Evolutionary conservation across 176 grass and related monocot species (phyloP).

Genomic region (Saccharum spontaneum): DNA sequence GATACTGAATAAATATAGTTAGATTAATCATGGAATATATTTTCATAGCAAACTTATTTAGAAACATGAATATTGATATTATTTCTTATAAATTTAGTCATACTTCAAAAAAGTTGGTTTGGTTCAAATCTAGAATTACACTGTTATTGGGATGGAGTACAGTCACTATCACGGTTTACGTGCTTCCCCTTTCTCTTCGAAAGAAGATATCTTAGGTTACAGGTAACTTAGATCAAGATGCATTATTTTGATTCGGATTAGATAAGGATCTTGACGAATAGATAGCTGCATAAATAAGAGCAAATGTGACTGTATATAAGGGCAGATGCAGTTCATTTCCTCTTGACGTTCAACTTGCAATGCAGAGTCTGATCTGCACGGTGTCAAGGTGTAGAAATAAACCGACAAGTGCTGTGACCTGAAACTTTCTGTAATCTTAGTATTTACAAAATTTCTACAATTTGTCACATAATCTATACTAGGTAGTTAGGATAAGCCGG

Average conservation of each 20-base stretch:
- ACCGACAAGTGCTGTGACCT: background rate
- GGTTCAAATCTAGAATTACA: background rate
- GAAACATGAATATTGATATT: background rate
- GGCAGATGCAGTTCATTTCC: background rate
- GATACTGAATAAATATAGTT: background rate
- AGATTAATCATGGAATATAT: background rate
- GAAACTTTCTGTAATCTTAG: constrained; percentile 16
- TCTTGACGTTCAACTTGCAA: constrained; percentile 28
- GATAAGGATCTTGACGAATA: constrained; percentile 12
- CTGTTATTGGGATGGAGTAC: background rate
- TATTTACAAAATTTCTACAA: background rate
- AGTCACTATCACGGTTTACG: background rate
- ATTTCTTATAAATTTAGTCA: background rate
- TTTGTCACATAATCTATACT: constrained; percentile 23
- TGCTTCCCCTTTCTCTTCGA: background rate
- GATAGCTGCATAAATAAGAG: constrained; percentile 9
- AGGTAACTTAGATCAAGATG: constrained; percentile 2
- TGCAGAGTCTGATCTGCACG: background rate
- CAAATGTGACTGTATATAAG: background rate
- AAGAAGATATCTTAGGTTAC: background rate
- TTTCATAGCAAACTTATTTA: background rate
- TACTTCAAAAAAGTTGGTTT: background rate
- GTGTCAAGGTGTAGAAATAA: constrained; percentile 33
- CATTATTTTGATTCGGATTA: constrained; percentile 1
- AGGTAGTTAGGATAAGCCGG: constrained; percentile 40